Percentiles rank a stretch among this genome's conserved stretches.
These are phyloP conservation scores for Aspergillus ellipticus DNA, from an alignment of 495 filamentous ascomycete genomes.

Conservation along the genomic window DNA sequence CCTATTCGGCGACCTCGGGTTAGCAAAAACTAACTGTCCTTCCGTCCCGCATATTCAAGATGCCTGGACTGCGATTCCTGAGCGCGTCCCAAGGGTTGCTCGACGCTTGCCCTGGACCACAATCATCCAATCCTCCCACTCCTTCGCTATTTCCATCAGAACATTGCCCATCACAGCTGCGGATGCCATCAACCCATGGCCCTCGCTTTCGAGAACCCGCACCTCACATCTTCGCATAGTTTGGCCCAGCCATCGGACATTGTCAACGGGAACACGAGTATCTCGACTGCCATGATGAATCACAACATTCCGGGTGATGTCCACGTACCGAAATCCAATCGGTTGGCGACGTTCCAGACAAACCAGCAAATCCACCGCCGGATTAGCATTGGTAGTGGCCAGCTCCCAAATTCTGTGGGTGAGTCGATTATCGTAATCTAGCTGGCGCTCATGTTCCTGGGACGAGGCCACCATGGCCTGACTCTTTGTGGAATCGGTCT, in stretches of 20 bases:
- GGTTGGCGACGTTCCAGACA: constrained; percentile 88
- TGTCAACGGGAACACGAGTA: constrained; percentile 88
- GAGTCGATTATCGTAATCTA: constrained; percentile 77
- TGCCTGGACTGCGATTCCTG: constrained; percentile 20
- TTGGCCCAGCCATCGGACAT: constrained; percentile 90
- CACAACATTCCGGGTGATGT: constrained; percentile 83
- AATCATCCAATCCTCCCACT: constrained; percentile 91
- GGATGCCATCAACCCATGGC: constrained; percentile 94
- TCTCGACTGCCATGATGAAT: constrained; percentile 94
- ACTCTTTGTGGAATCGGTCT: constrained; percentile 3
- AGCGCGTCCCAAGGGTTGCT: constrained; percentile 27
- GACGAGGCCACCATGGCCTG: constrained; percentile 25
- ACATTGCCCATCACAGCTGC: constrained; percentile 89
- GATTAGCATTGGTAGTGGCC: constrained; percentile 90
- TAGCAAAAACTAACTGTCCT: background rate
- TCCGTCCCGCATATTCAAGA: background rate
- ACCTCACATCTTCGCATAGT: constrained; percentile 93
- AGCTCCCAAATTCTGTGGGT: constrained; percentile 92
- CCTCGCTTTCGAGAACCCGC: constrained; percentile 84
- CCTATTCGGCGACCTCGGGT: background rate
- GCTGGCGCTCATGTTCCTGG: constrained; percentile 64
- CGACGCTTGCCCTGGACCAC: constrained; percentile 52
- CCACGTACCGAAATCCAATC: constrained; percentile 95
- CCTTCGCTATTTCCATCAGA: constrained; percentile 84
- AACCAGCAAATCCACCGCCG: constrained; percentile 86